A percentile compares a stretch with the other conserved stretches of the same genome.
phyloP scores from a whole-genome alignment of 495 filamentous ascomycete genomes.

The Penicillium bovifimosum region DNA sequence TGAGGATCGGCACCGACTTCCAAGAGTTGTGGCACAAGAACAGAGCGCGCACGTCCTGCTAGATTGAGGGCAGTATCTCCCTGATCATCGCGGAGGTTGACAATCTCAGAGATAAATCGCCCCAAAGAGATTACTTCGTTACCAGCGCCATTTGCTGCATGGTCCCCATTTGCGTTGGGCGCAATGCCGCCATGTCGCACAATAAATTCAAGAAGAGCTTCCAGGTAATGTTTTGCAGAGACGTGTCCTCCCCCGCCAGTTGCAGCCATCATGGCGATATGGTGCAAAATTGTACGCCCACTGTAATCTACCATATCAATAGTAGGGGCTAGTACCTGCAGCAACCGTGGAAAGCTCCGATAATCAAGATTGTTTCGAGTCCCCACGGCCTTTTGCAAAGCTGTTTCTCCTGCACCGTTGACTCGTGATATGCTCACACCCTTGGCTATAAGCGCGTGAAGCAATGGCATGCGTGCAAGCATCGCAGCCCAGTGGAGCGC shows the following conservation, averaged over 20 bases:
- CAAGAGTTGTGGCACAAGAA: constrained; percentile 85
- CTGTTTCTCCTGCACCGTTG: constrained; percentile 83
- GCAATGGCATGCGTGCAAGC: constrained; percentile 72
- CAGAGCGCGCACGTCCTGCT: constrained; percentile 85
- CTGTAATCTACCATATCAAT: constrained; percentile 85
- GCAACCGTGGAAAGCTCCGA: constrained; percentile 71
- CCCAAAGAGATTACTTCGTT: constrained; percentile 70
- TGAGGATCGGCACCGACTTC: constrained; percentile 88
- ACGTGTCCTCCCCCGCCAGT: constrained; percentile 77
- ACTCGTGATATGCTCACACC: constrained; percentile 83
- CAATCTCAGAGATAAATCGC: constrained; percentile 91
- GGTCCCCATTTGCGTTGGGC: constrained; percentile 31
- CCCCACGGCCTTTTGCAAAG: constrained; percentile 78
- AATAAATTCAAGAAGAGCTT: constrained; percentile 87
- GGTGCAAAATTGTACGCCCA: constrained; percentile 88
- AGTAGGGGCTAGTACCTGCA: constrained; percentile 83
- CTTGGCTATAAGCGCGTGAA: constrained; percentile 71
- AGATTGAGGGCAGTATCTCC: constrained; percentile 94
- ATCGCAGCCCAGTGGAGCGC: constrained; percentile 97
- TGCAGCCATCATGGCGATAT: constrained; percentile 90
- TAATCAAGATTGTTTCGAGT: constrained; percentile 90
- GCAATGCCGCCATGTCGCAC: constrained; percentile 71
- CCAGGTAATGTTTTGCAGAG: constrained; percentile 87
- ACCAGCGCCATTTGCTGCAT: constrained; percentile 21
- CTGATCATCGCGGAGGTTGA: constrained; percentile 85